Evolutionary conservation across 805 yeast genomes (phyloP), one percentile per base, ranked within the genome.

Genomic region (Starmerella lactis-condensi): DNA sequence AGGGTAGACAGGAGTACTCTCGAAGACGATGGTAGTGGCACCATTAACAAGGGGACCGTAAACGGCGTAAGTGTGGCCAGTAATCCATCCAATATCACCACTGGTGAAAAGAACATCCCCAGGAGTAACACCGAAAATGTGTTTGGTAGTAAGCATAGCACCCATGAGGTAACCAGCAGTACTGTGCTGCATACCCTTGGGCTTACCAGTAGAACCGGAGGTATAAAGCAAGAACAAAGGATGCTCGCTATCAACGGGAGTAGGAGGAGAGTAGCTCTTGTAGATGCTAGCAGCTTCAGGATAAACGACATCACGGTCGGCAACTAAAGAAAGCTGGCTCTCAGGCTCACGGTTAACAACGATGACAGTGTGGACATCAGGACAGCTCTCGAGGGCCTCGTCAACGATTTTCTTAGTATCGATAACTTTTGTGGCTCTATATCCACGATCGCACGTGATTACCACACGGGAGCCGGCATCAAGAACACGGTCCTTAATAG

Each of bases 31-130:
- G 7, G 94, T 72, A 29, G 96, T 74, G 32, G 83, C 78, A 57
- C 96, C 98, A 21, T 72, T 54, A 19, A 72, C 59, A 44, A 89
- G 67, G 25, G 98, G 98, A 37, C 96, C 96, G 51, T 89, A 89
- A 28, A 85, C 68, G 26, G 81, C 93, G 52, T 85, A 89, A 7
- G 95, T 77, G 57, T 89, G 98, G 45, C 96, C 96, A 12, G 98
- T 89, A 53, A 89, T 89, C 96, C 98, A 89, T 52, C 98, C 96
- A 34, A 89, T 81, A 54, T 89, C 96, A 51, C 96, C 96, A 24
- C 96, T 96, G 25, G 96, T 85, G 63, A 89, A 85, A 39, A 85
- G 58, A 26, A 76, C 65, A 56, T 89, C 96, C 39, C 75, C 76
- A 37, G 72, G 72, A 51, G 81, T 93, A 29, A 89, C 72, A 54